Percentiles rank a stretch among this genome's conserved stretches.
phyloP scores from a whole-genome alignment of 257 asterid species.

The Salvia splendens region DNA sequence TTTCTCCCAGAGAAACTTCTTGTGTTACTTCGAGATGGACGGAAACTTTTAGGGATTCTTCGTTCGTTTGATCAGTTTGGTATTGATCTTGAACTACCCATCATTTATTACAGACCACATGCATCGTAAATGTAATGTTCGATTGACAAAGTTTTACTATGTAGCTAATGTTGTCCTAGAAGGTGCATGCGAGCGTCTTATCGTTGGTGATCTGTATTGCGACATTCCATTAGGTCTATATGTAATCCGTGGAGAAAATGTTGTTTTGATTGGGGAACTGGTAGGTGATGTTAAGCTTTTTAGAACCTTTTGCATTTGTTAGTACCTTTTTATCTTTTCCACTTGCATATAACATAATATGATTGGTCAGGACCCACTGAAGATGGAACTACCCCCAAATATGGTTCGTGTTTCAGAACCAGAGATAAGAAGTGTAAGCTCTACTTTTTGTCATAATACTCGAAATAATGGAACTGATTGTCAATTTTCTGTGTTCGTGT shows the following conservation, averaged over 20 bases:
- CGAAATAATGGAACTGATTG: neutral
- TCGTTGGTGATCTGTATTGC: constrained; percentile 88
- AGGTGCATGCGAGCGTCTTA: constrained; percentile 91
- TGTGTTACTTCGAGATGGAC: constrained; percentile 74
- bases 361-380: constrained; percentile 67
- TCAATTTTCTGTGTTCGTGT: neutral
- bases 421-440: constrained; percentile 80
- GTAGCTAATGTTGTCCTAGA: constrained; percentile 97
- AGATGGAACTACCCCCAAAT: constrained; percentile 84
- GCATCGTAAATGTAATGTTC: neutral
- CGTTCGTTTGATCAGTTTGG: constrained; percentile 90
- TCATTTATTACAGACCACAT: constrained; percentile 3
- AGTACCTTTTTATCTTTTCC: neutral
- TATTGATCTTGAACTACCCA: constrained; percentile 33
- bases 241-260: constrained; percentile 95
- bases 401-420: constrained; percentile 74
- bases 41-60: constrained; percentile 69
- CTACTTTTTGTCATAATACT: constrained; percentile 11
- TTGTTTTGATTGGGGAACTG: constrained; percentile 97
- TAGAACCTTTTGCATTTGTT: neutral
- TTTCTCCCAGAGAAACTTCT: constrained; percentile 65
- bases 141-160: constrained; percentile 30
- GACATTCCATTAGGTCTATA: constrained; percentile 91
- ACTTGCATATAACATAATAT: constrained; percentile 20
- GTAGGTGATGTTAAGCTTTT: constrained; percentile 42